Evolutionary conservation across 1,139 yeast genomes (phyloP).

Genomic region (Suhomyces coccinellae): DNA sequence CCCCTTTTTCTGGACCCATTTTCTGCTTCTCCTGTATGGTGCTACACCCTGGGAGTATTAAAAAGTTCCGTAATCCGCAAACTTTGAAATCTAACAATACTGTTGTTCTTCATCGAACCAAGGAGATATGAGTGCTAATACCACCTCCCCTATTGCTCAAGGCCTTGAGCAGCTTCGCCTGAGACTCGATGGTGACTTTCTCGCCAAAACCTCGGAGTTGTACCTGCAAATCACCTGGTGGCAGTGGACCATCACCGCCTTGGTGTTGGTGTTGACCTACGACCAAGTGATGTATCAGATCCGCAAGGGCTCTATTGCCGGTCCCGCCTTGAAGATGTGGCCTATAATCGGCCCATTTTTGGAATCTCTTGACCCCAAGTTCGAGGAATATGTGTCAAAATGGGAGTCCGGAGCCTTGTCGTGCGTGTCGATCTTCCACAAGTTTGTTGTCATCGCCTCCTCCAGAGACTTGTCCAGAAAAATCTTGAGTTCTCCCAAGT

Average conservation of each 20-base stretch:
- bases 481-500: constrained; percentile 79
- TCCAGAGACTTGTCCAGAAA: constrained; percentile 89
- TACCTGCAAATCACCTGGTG: constrained; percentile 35
- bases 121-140: constrained; percentile 15
- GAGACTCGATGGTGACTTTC: constrained; percentile 8
- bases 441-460: constrained; percentile 94
- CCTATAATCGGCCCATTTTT: constrained; percentile 95
- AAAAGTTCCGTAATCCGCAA: constrained; percentile 1
- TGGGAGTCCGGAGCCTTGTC: constrained; percentile 95
- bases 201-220: constrained; percentile 8
- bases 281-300: constrained; percentile 81
- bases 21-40: constrained; percentile 1
- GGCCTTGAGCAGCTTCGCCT: constrained; percentile 12
- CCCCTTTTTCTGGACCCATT: neutral
- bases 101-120: constrained; percentile 1
- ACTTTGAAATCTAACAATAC: neutral
- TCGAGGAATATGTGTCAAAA: constrained; percentile 87
- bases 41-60: neutral
- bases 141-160: constrained; percentile 17
- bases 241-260: constrained; percentile 51
- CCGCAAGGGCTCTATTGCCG: constrained; percentile 85
- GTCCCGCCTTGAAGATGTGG: constrained; percentile 84
- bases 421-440: constrained; percentile 96
- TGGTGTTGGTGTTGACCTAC: constrained; percentile 58
- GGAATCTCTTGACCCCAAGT: constrained; percentile 94